Percentiles rank a stretch among this genome's conserved stretches.
Evolutionary conservation across 1,284 basidiomycete species (phyloP).

Genomic region (Ceraceosorus bombacis): DNA sequence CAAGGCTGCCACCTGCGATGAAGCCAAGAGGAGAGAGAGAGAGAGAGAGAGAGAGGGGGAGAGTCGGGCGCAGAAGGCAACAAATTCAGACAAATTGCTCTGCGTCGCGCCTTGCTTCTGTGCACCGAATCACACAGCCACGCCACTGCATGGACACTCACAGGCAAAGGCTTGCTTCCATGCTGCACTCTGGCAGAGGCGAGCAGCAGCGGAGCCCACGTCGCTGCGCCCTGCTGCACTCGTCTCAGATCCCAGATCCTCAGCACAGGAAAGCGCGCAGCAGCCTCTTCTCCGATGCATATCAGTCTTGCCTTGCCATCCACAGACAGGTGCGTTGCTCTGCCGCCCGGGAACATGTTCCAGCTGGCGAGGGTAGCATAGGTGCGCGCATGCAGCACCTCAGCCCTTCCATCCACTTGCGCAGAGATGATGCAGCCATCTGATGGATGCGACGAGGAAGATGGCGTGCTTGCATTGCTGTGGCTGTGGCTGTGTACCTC

Average conservation of each 20-base stretch:
- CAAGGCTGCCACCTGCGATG: slow-evolving; percentile 64
- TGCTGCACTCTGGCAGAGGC: slow-evolving; percentile 40
- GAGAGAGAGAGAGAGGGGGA: not conserved
- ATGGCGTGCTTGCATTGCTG: not conserved
- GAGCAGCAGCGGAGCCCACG: slow-evolving; percentile 28
- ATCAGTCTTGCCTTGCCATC: slow-evolving; percentile 29
- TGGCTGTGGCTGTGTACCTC: slow-evolving; percentile 3
- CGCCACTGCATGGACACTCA: slow-evolving; percentile 6
- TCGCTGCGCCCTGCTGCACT: slow-evolving; percentile 2
- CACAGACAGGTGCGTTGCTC: slow-evolving; percentile 31
- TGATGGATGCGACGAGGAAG: not conserved
- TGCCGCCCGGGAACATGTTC: slow-evolving; percentile 26
- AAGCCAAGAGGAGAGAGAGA: not conserved
- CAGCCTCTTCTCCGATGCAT: slow-evolving; percentile 33
- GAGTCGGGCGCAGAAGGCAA: not conserved
- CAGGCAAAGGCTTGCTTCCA: slow-evolving; percentile 32
- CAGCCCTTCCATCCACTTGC: slow-evolving; percentile 22
- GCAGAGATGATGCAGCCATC: slow-evolving; percentile 25
- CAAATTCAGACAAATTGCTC: not conserved
- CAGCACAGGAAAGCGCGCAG: slow-evolving; percentile 28
- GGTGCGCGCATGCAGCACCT: slow-evolving; percentile 31
- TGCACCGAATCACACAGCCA: no score
- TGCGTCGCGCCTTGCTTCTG: not conserved
- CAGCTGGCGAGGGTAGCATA: slow-evolving; percentile 26
- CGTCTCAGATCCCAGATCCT: slow-evolving; percentile 37